Conservation (phyloP, 495 filamentous ascomycete genomes). For the Lophiotrema nucula region DNA sequence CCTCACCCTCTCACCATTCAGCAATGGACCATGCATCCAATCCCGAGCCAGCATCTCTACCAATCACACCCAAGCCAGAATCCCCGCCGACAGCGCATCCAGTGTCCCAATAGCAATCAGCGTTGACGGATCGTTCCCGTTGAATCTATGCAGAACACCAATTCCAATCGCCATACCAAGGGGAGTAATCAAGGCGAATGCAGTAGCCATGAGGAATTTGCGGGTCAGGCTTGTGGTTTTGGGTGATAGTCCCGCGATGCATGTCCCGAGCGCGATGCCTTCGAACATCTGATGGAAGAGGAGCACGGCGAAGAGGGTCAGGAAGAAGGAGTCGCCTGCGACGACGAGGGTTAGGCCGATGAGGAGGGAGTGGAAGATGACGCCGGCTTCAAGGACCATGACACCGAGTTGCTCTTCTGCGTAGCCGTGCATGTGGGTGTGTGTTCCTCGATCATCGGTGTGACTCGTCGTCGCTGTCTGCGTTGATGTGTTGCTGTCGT, state of each 20-base stretch:
- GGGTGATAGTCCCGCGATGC: constrained; percentile 59
- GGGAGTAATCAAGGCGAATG: constrained; percentile 58
- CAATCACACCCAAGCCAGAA: constrained; percentile 58
- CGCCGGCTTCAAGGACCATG: constrained; percentile 65
- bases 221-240: constrained; percentile 24
- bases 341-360: constrained; percentile 61
- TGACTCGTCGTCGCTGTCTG: neutral
- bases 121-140: constrained; percentile 54
- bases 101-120: constrained; percentile 59
- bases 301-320: constrained; percentile 57
- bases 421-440: constrained; percentile 37
- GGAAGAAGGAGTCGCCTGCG: constrained; percentile 55
- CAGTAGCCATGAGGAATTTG: constrained; percentile 50
- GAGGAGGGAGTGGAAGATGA: constrained; percentile 69
- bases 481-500: neutral
- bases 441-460: constrained; percentile 10
- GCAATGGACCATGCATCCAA: constrained; percentile 51
- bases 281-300: constrained; percentile 74
- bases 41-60: constrained; percentile 61
- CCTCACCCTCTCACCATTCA: constrained; percentile 29
- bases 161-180: constrained; percentile 62
- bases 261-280: constrained; percentile 71
- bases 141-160: constrained; percentile 53
- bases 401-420: constrained; percentile 57
- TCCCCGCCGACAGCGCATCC: constrained; percentile 57